Conservation (phyloP, 257 asterid genomes). For the Penstemon eatonii region DNA sequence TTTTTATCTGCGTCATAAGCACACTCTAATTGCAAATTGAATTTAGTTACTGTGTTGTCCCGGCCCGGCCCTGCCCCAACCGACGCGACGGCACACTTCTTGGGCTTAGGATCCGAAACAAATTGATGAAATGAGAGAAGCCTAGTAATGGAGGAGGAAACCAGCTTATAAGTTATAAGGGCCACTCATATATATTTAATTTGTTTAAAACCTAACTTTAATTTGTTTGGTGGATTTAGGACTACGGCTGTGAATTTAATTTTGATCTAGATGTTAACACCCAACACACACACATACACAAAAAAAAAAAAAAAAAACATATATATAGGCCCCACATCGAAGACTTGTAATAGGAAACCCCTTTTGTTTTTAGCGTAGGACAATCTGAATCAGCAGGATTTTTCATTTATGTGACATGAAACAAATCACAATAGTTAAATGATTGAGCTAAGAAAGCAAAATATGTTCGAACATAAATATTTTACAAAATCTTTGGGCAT, state of each 20-base stretch:
- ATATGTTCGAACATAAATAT: background rate
- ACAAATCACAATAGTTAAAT: constrained; percentile 20
- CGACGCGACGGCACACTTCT: too few species aligned
- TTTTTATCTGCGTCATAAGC: too few species aligned
- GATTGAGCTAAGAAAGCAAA: constrained; percentile 28
- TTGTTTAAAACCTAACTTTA: constrained; percentile 29
- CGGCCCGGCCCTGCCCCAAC: too few species aligned
- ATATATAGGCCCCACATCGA: constrained; percentile 22
- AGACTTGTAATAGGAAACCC: constrained; percentile 13
- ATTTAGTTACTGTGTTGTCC: too few species aligned
- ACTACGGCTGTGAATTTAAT: too few species aligned
- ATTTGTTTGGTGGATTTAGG: too few species aligned
- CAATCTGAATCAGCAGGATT: constrained; percentile 29
- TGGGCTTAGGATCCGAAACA: background rate
- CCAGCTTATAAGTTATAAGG: background rate
- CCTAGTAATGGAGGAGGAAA: background rate
- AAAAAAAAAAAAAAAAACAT: background rate
- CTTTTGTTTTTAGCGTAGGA: constrained; percentile 41
- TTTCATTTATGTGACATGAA: constrained; percentile 23
- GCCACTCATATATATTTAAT: too few species aligned
- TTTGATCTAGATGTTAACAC: too few species aligned
- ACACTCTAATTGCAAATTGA: too few species aligned
- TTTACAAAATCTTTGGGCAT: background rate
- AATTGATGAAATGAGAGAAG: background rate
- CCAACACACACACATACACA: too few species aligned